These are phyloP conservation scores for Cynara cardunculus DNA, from an alignment of 129 eudicot genomes.

Conservation along the genomic window DNA sequence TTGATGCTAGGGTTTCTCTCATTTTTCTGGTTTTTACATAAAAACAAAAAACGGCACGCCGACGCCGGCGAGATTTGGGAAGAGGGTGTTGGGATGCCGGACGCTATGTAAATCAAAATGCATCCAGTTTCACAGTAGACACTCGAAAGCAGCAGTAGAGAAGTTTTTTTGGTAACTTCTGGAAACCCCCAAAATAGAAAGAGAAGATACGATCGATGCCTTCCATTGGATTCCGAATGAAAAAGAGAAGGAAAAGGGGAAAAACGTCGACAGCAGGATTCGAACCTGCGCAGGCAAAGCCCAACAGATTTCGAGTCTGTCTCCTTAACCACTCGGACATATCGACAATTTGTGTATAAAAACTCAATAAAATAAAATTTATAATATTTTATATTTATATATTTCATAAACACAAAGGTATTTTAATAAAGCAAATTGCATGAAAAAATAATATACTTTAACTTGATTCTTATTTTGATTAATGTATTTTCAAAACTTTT, in stretches of 20 bases:
- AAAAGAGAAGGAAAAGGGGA: neutral
- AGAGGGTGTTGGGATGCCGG: conserved; percentile 10
- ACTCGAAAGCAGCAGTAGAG: neutral
- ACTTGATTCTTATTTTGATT: too few species aligned
- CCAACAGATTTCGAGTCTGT: conserved; percentile 98
- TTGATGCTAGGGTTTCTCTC: conserved; percentile 35
- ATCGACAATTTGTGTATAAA: conserved; percentile 21
- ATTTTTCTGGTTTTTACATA: neutral
- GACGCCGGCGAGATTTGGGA: conserved; percentile 13
- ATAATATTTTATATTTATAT: too few species aligned
- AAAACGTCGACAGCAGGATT: conserved; percentile 87
- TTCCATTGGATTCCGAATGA: neutral
- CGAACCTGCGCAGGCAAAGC: conserved; percentile 98
- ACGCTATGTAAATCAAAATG: neutral
- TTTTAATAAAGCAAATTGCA: too few species aligned
- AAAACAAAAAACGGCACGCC: neutral
- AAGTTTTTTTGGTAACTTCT: conserved; percentile 9
- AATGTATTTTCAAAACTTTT: too few species aligned
- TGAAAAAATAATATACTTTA: too few species aligned
- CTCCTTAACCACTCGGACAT: conserved; percentile 99
- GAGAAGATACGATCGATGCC: neutral
- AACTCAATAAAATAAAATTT: neutral
- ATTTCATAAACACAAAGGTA: too few species aligned
- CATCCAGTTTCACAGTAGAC: neutral
- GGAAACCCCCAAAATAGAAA: conserved; percentile 1